Conservation (phyloP, 306 rosid genomes). For the Lotus japonicus region DNA sequence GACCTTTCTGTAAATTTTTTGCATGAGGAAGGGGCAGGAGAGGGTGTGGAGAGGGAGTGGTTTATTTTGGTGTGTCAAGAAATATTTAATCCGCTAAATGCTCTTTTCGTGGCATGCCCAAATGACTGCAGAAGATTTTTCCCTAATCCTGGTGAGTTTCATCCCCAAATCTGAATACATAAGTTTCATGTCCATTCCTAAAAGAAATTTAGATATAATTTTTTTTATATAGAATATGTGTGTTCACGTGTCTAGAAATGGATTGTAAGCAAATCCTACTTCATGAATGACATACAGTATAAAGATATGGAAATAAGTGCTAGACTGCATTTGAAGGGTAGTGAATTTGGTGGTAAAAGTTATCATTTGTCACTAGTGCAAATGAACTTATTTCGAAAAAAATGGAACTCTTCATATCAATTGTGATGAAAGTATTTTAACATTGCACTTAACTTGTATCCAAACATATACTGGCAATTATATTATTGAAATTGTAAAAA, state of each 20-base stretch:
- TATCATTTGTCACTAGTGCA: background rate
- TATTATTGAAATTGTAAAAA: too few relatives aligned
- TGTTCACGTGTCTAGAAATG: too few relatives aligned
- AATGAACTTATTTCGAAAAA: too few relatives aligned
- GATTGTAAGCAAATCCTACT: background rate
- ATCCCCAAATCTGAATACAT: background rate
- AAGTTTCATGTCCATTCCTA: background rate
- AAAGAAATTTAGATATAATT: background rate
- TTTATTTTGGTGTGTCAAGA: constrained; percentile 70
- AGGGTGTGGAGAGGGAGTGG: constrained; percentile 89
- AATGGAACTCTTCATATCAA: too few relatives aligned
- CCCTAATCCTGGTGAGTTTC: constrained; percentile 71
- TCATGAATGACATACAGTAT: background rate
- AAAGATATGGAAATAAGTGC: too few relatives aligned
- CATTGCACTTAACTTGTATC: too few relatives aligned
- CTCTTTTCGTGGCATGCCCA: constrained; percentile 75
- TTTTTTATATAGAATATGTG: too few relatives aligned
- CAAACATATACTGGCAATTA: too few relatives aligned
- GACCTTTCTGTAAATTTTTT: constrained; percentile 70
- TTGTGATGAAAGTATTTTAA: too few relatives aligned
- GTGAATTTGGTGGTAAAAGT: background rate
- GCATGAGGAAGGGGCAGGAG: constrained; percentile 86
- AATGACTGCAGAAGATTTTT: constrained; percentile 67
- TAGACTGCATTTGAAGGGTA: background rate
- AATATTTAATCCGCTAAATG: constrained; percentile 60